Evolutionary conservation across 768 basidiomycete genomes (phyloP), one percentile per base, ranked within the genome.

Genomic region (Infundibulicybe gibba): DNA sequence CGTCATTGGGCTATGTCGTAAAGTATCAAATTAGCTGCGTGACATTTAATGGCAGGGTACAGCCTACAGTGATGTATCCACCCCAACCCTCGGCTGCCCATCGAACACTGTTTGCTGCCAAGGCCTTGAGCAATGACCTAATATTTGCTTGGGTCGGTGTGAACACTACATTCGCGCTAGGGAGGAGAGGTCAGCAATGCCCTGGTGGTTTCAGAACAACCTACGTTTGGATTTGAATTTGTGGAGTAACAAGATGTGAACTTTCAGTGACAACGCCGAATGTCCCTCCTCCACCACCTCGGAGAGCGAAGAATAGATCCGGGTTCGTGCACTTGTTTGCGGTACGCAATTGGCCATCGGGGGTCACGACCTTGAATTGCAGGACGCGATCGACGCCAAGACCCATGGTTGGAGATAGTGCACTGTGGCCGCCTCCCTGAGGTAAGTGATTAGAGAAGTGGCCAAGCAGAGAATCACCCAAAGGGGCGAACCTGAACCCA

Each of bases 251-350:
- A 34, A 71, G 60, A 49, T 70, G 62, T 2, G 68, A 68, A 13
- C 56, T 58, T 34, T 59, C 66, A 3, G 71, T 56, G 13, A 75
- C 73, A 32, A 74, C 70, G 17, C 72, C 74, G 44, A 73, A 75
- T 9, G 74, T 75, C 0, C 72, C 71, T 15, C 74, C 74, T 13
- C 74, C 74, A 31, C 68, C 68, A 68, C 50, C 73, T 30, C 72
- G 68, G 30, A 81, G 68, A 13, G 78, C 79, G 47, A 70, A 81
- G 61, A 79, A 80, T 0, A 80, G 66, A 59, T 80, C 78, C 44
- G 63, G 47, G 48, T 79, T 75, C 53, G 78, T 68, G 40, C 73
- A 75, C 10, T 64, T 67, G 58, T 77, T 80, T 3, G 64, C 77
- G 1, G 64, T 67, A 20, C 73, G 67, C 50, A 61, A 61, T 19